Base-by-base conservation (phyloP, 129 eudicot species). In the Escallonia herrerae region DNA sequence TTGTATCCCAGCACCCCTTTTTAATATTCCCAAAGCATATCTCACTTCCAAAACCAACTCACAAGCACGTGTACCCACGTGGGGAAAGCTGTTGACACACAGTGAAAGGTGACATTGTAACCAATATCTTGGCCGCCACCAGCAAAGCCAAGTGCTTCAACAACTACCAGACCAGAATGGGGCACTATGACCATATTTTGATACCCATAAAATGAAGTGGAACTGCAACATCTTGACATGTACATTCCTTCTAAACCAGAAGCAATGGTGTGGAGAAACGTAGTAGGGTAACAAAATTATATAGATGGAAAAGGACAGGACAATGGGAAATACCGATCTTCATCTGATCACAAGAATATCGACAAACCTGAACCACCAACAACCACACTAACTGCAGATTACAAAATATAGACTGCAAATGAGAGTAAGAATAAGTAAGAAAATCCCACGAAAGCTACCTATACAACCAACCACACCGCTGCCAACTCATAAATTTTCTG, bases 391-490 rank as follows among this genome's bases (percentile, higher is more conserved):
- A 68, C 76, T 74, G 80, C 77, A 70, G 73, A 60, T 75, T 79
- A 74, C 84, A 74, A 79, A 45, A 79, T 79, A 67, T 58, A 56
- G 82, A 66, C 82, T 67, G 78, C 78, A 68, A 67, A 54, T 50
- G 15, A 44, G 58, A 38, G 4, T 43, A 8, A 33, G 40, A 43
- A 54, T 38, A 66, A 66, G 61, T 8, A 72, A 68, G 15, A 13
- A 49, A 57, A n/a, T 40, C 46, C 74, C 77, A 49, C 22, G 53
- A 49, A 38, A 53, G 58, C 58, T 67, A 75, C 74, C 85, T 76
- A 80, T 80, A 80, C 81, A 80, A 68, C 78, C 69, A 78, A 77
- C 65, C 68, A 43, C 33, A 73, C 63, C 64, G 74, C 75, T 74
- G 61, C 71, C 79, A 15, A 68, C 71, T 65, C 76, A 45, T 58